phyloP scores from a whole-genome alignment of 2,329 filamentous ascomycete species.

The Ambrosiella beaveri region DNA sequence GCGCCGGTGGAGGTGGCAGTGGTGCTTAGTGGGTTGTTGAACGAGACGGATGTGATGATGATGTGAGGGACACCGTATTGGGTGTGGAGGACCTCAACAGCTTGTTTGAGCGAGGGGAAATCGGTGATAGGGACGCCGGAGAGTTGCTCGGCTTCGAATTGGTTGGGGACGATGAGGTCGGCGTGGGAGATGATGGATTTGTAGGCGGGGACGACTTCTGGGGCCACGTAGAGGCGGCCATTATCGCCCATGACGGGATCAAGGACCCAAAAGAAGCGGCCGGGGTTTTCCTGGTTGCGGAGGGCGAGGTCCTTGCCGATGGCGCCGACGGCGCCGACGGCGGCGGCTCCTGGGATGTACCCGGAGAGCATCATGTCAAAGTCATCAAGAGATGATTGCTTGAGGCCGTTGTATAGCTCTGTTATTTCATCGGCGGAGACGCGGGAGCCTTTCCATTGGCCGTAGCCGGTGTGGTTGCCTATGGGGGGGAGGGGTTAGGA shows the following conservation, averaged over 20 bases:
- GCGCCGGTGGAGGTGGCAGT: conserved; percentile 19
- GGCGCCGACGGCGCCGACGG: conserved; percentile 64
- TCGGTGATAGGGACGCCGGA: conserved; percentile 72
- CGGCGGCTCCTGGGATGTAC: conserved; percentile 77
- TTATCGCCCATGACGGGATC: conserved; percentile 99
- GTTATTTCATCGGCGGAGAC: conserved; percentile 67
- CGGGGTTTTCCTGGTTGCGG: conserved; percentile 43
- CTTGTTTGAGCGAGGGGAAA: conserved; percentile 51
- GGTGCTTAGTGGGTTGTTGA: conserved; percentile 22
- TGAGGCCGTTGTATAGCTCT: conserved; percentile 69
- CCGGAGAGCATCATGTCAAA: conserved; percentile 93
- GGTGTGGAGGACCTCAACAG: conserved; percentile 61
- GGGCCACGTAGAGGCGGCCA: conserved; percentile 74
- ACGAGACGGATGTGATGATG: conserved; percentile 75
- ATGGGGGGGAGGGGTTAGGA: conserved; percentile 4
- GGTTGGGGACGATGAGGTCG: conserved; percentile 86
- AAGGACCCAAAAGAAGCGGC: conserved; percentile 88
- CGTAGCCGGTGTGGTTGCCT: conserved; percentile 94
- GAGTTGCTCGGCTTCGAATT: conserved; percentile 90
- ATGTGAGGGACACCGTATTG: conserved; percentile 68
- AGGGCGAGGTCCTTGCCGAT: conserved; percentile 68
- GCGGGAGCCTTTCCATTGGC: conserved; percentile 69
- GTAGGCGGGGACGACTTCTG: conserved; percentile 84
- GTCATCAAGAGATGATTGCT: conserved; percentile 65
- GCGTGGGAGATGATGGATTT: conserved; percentile 62